phyloP scores from a whole-genome alignment of 2,329 filamentous ascomycete genomes.

The Magnaporthales sp. region DNA sequence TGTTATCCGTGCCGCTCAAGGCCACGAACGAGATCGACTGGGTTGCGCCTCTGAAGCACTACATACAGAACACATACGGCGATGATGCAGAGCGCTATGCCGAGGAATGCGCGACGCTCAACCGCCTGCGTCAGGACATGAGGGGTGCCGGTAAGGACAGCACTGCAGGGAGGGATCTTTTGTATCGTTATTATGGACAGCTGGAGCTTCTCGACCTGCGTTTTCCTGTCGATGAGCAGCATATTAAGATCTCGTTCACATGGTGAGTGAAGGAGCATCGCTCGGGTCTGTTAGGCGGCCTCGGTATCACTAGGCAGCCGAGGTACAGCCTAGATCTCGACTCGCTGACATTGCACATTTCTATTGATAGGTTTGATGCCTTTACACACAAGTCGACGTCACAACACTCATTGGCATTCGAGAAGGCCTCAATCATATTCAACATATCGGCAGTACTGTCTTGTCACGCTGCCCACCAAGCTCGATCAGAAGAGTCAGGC shows the following conservation, averaged over 20 bases:
- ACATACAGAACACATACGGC: conserved; percentile 89
- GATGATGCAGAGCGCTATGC: conserved; percentile 94
- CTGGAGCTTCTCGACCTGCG: conserved; percentile 87
- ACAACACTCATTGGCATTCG: conserved; percentile 93
- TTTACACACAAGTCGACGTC: conserved; percentile 97
- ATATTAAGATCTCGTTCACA: conserved; percentile 98
- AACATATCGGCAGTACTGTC: conserved; percentile 97
- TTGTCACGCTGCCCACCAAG: conserved; percentile 89
- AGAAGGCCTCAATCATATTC: conserved; percentile 98
- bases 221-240: conserved; percentile 96
- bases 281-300: background rate
- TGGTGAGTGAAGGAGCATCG: conserved; percentile 51
- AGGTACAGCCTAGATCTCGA: background rate
- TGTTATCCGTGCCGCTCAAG: conserved; percentile 92
- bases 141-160: conserved; percentile 94
- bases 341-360: background rate
- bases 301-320: background rate
- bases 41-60: conserved; percentile 82
- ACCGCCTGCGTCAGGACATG: conserved; percentile 96
- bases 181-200: conserved; percentile 97
- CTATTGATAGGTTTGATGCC: conserved; percentile 75
- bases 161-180: conserved; percentile 80
- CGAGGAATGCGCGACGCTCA: conserved; percentile 90
- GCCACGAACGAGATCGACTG: conserved; percentile 97
- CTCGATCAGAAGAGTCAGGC: conserved; percentile 82